Conservation (phyloP, 495 filamentous ascomycete species). For the Parachaetomium inaequale region DNA sequence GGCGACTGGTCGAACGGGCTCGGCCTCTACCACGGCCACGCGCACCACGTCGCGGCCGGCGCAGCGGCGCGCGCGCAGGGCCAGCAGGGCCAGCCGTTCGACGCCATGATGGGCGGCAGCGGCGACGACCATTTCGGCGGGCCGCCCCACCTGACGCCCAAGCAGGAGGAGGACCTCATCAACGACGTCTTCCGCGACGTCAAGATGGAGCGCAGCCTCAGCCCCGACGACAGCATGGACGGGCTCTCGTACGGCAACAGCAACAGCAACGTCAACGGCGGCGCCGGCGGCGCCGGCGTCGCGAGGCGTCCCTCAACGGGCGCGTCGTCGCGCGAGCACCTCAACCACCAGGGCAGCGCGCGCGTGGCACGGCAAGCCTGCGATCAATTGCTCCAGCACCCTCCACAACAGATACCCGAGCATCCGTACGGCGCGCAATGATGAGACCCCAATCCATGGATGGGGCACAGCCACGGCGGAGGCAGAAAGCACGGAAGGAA, state of each 20-base stretch:
- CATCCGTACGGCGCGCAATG: slow-evolving; percentile 13
- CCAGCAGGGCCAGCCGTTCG: slow-evolving; percentile 16
- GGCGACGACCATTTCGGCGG: slow-evolving; percentile 24
- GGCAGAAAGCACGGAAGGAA: neutral
- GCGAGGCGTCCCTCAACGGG: slow-evolving; percentile 9
- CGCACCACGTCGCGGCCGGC: slow-evolving; percentile 19
- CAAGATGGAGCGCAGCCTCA: slow-evolving; percentile 24
- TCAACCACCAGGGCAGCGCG: slow-evolving; percentile 36
- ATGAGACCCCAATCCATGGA: neutral
- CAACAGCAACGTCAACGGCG: no score
- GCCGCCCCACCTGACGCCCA: slow-evolving; percentile 29
- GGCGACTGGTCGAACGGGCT: slow-evolving; percentile 31
- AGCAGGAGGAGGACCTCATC: slow-evolving; percentile 42
- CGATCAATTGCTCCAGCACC: slow-evolving; percentile 37
- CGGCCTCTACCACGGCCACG: slow-evolving; percentile 26
- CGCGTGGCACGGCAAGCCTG: slow-evolving; percentile 43
- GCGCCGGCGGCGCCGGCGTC: neutral
- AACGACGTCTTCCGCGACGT: slow-evolving; percentile 38
- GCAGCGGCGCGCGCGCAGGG: slow-evolving; percentile 11
- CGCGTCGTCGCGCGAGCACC: slow-evolving; percentile 20
- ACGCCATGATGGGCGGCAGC: slow-evolving; percentile 23
- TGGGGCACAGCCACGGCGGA: neutral
- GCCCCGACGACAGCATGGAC: slow-evolving; percentile 25
- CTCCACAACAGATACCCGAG: slow-evolving; percentile 11
- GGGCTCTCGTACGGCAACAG: slow-evolving; percentile 24